phyloP scores from a whole-genome alignment of 2,329 filamentous ascomycete genomes.

The Microdochium bolleyi region DNA sequence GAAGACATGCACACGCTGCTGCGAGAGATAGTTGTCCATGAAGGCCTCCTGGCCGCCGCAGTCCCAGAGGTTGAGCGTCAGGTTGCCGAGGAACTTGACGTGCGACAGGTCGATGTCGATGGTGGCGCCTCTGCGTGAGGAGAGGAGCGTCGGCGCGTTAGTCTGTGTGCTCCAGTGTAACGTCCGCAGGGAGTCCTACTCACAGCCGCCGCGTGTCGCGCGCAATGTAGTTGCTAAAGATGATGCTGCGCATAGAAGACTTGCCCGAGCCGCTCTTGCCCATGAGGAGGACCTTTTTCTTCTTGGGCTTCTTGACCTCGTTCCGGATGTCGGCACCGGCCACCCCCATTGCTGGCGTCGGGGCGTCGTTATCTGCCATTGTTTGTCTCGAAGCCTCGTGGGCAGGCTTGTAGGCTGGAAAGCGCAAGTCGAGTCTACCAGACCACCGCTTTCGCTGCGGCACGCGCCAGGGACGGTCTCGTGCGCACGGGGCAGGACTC shows the following conservation, averaged over 20 bases:
- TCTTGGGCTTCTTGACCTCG: conserved; percentile 63
- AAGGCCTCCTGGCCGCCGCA: conserved; percentile 98
- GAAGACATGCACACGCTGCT: conserved; percentile 94
- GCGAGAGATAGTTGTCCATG: conserved; percentile 95
- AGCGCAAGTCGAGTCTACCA: too few species aligned
- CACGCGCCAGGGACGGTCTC: too few species aligned
- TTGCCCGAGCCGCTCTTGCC: conserved; percentile 97
- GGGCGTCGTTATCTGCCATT: conserved; percentile 18
- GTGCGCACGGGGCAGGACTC: too few species aligned
- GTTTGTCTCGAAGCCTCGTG: background rate
- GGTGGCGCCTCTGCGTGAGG: conserved; percentile 61
- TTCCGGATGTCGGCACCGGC: conserved; percentile 27
- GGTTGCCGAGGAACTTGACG: conserved; percentile 96
- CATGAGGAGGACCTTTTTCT: conserved; percentile 84
- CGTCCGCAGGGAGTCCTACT: conserved; percentile 13
- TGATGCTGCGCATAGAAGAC: conserved; percentile 96
- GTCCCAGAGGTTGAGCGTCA: conserved; percentile 97
- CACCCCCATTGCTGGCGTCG: conserved; percentile 13
- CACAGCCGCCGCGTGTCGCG: conserved; percentile 83
- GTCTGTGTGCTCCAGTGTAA: background rate
- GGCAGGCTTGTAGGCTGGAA: too few species aligned
- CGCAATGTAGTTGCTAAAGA: conserved; percentile 98
- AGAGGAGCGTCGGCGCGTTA: background rate
- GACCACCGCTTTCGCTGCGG: too few species aligned
- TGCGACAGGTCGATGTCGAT: conserved; percentile 98